Evolutionary conservation across 176 grass and related monocot species (phyloP).

Genomic region (Aegilops longissima): DNA sequence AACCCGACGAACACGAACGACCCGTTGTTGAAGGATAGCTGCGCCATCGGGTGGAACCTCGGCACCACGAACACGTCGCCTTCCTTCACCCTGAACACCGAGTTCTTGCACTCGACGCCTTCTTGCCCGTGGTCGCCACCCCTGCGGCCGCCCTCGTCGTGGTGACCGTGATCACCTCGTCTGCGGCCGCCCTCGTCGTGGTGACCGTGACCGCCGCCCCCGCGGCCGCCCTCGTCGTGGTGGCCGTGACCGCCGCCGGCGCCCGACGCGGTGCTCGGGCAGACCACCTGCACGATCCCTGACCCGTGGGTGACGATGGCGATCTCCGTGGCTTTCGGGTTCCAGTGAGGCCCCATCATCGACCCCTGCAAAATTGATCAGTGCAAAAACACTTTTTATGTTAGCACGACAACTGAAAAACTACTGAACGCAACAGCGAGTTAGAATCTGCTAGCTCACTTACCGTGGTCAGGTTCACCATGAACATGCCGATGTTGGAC

Average conservation of each 20-base stretch:
- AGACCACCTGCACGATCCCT: slow-evolving; percentile 75
- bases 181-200: not conserved
- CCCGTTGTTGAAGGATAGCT: slow-evolving; percentile 84
- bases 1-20: slow-evolving; percentile 86
- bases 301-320: slow-evolving; percentile 55
- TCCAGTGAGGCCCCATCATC: slow-evolving; percentile 97
- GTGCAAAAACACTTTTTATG: not conserved
- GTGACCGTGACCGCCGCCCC: not conserved
- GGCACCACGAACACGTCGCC: slow-evolving; percentile 82
- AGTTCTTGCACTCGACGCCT: slow-evolving; percentile 38
- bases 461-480: slow-evolving; percentile 87
- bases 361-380: slow-evolving; percentile 44
- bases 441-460: slow-evolving; percentile 2
- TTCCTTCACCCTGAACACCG: slow-evolving; percentile 56
- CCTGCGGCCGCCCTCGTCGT: not conserved
- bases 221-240: not conserved
- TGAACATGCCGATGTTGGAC: slow-evolving; percentile 62
- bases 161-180: not conserved
- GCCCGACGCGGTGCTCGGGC: slow-evolving; percentile 41
- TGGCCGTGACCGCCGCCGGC: not conserved
- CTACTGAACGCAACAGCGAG: not conserved
- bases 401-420: not conserved
- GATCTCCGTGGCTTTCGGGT: slow-evolving; percentile 83
- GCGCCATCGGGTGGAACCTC: slow-evolving; percentile 80
- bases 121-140: not conserved